Conservation (phyloP, 2,329 filamentous ascomycete species). For the Ophiostoma sp. region DNA sequence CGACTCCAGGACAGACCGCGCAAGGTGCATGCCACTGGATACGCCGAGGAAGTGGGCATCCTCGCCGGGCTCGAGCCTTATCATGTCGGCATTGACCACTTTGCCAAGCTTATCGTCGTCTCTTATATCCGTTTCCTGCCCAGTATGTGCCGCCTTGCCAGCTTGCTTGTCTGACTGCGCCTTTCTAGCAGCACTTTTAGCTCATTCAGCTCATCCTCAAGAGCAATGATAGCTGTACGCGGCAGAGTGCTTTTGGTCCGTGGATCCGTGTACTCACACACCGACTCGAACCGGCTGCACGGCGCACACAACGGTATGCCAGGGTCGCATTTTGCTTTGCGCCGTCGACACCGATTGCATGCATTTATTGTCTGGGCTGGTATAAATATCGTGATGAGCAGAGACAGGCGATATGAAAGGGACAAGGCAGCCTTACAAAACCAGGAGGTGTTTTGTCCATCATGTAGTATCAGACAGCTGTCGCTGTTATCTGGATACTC, state of each 20-base stretch:
- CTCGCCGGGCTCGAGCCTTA: conserved; percentile 21
- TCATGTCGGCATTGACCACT: conserved; percentile 18
- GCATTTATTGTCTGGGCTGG: conserved; percentile 20
- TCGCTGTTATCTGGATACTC: too few species aligned
- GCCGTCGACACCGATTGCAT: conserved; percentile 20
- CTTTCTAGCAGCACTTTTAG: background rate
- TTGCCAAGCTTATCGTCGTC: background rate
- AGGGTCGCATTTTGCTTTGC: conserved; percentile 21
- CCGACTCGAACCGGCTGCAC: conserved; percentile 24
- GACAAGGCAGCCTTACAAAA: background rate
- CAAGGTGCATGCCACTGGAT: conserved; percentile 25
- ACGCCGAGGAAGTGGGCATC: conserved; percentile 24
- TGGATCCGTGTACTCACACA: conserved; percentile 28
- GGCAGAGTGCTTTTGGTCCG: conserved; percentile 23
- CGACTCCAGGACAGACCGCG: conserved; percentile 23
- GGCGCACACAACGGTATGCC: conserved; percentile 22
- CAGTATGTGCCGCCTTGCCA: too few species aligned
- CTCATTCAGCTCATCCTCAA: background rate
- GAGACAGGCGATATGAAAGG: background rate
- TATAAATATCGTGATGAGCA: background rate
- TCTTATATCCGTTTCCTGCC: too few species aligned
- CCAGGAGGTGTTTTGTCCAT: too few species aligned
- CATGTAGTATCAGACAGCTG: too few species aligned
- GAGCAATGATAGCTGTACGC: conserved; percentile 8
- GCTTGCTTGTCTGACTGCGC: conserved; percentile 3